These are phyloP conservation scores for Paracorniculantispora psalliotae DNA, from an alignment of 2,329 filamentous ascomycete species.

Conservation along the genomic window DNA sequence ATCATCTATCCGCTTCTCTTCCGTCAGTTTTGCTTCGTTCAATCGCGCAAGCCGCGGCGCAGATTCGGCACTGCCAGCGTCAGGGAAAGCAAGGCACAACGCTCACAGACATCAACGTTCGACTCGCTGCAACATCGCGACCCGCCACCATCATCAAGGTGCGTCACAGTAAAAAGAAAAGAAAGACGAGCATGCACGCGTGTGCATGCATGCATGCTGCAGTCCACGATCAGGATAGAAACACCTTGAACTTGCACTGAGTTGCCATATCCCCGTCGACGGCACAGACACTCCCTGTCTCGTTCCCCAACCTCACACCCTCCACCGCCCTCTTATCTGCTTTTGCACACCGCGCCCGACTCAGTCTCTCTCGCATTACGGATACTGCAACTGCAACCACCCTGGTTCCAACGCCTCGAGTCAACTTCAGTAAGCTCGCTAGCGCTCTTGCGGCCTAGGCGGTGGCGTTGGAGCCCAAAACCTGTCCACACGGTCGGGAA, in stretches of 20 bases:
- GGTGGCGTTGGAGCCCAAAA: conserved; percentile 13
- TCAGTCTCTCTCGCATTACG: conserved; percentile 3
- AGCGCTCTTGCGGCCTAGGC: conserved; percentile 5
- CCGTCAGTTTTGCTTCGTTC: background rate
- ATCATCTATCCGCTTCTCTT: background rate
- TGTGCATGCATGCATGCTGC: conserved; percentile 3
- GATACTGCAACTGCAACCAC: no score
- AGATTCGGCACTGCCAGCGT: background rate
- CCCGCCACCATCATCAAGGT: background rate
- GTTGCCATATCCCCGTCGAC: background rate
- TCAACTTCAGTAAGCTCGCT: conserved; percentile 2
- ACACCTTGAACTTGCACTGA: background rate
- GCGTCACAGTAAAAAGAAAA: background rate
- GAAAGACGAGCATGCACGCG: conserved; percentile 4
- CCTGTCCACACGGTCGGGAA: conserved; percentile 14
- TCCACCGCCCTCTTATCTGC: background rate
- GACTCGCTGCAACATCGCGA: background rate
- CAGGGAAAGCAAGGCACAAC: background rate
- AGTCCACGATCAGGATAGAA: background rate
- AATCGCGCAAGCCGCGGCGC: background rate
- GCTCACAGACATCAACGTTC: no score
- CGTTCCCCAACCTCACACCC: background rate
- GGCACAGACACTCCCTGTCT: background rate
- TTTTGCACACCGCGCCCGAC: conserved; percentile 6
- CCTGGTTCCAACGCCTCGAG: conserved; percentile 3